Evolutionary conservation across 768 basidiomycete species (phyloP), one percentile per base, ranked within the genome.

Genomic region (Ephemerocybe angulata): DNA sequence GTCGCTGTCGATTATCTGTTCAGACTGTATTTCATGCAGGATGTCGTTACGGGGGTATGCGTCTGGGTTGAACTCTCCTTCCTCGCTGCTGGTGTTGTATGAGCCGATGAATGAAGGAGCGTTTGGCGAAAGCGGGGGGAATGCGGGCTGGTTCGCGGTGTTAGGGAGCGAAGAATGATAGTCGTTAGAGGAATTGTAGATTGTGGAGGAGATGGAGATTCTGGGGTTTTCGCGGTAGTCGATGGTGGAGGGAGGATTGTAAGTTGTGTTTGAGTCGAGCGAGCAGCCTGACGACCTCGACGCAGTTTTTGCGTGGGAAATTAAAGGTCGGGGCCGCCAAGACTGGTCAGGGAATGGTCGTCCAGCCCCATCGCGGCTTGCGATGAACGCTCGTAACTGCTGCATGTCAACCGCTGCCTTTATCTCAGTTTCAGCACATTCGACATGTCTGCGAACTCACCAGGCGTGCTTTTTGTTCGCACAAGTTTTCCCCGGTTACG

Each of bases 161-260:
- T 64, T 62, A 35, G 48, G 48, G 15, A 35, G n/a, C 4, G 48
- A 50, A 3, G 61, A 52, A 55, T 66, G 63, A 37, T 65, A 66
- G 41, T 65, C 62, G 40, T 59, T 65, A 30, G 71, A 70, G 54
- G 65, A 58, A 50, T 72, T 71, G 61, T 75, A 76, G 48, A 76
- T 64, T 4, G 70, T 72, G 61, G 67, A 74, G 21, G 73, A 76
- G 50, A 74, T 78, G 64, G 71, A 74, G 57, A 80, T 74, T 37
- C 69, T 69, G 30, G 64, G 66, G 43, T 76, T 73, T 44, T 72
- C 57, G 24, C 63, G 6, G 53, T 52, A 3, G 66, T 70, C 19
- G 76, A 72, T n/a, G 73, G 55, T 51, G 22, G 68, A 65, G 31
- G 61, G 65, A 21, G 65, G 58, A 15, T 67, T 67, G 22, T 56